Evolutionary conservation across 2,329 filamentous ascomycete genomes (phyloP).

Genomic region (Beauveria sp.): DNA sequence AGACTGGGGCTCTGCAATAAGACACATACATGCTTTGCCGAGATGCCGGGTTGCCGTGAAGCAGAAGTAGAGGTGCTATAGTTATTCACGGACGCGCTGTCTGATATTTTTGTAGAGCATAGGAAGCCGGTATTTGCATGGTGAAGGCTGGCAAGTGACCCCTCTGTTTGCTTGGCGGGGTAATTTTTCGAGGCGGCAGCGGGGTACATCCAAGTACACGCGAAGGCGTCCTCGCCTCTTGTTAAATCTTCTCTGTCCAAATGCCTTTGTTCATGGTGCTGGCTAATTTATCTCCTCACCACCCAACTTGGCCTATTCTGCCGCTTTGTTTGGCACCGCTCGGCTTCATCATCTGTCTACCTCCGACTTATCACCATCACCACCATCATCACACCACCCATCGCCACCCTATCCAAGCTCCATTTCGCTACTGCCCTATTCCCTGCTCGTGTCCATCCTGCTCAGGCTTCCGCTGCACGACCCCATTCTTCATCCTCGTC

Average conservation of each 20-base stretch:
- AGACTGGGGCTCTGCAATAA: neutral
- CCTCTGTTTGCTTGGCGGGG: conserved; percentile 7
- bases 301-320: neutral
- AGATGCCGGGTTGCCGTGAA: neutral
- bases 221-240: neutral
- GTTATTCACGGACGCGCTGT: neutral
- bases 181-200: neutral
- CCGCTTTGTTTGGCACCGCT: neutral
- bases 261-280: too few species aligned
- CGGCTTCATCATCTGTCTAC: neutral
- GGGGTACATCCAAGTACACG: neutral
- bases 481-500: neutral
- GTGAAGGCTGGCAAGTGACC: neutral
- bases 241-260: too few species aligned
- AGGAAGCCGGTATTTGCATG: neutral
- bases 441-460: neutral
- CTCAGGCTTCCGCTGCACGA: neutral
- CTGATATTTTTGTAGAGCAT: neutral
- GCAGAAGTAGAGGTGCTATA: neutral
- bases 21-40: neutral
- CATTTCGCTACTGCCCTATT: neutral
- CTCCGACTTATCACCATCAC: neutral
- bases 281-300: neutral
- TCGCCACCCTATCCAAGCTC: neutral
- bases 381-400: neutral